phyloP scores from a whole-genome alignment of 805 yeast genomes.

The Pachysolen tannophilus region DNA sequence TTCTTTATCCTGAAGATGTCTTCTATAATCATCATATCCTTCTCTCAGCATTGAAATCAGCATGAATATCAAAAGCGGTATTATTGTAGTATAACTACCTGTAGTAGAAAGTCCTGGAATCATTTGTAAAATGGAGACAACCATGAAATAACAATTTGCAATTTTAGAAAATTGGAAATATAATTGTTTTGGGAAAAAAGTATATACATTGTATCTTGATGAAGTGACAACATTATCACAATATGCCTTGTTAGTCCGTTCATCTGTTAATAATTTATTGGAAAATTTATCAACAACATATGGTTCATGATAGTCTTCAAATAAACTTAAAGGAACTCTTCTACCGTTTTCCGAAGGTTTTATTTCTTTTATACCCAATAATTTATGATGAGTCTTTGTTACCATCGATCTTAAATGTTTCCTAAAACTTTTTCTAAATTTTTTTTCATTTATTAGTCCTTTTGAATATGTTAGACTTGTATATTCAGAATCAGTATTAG shows the following conservation, averaged over 20 bases:
- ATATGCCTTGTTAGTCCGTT: constrained; percentile 56
- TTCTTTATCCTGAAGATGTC: constrained; percentile 77
- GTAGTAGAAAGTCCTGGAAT: constrained; percentile 97
- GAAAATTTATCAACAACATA: constrained; percentile 24
- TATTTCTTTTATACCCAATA: constrained; percentile 37
- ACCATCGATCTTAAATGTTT: too few species aligned
- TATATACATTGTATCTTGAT: constrained; percentile 71
- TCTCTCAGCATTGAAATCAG: constrained; percentile 85
- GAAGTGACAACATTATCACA: constrained; percentile 69
- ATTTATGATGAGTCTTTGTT: constrained; percentile 15
- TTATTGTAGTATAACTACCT: constrained; percentile 88
- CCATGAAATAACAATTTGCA: constrained; percentile 86
- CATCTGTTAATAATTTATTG: constrained; percentile 47
- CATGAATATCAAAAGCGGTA: constrained; percentile 81
- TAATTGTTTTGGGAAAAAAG: constrained; percentile 83
- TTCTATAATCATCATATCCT: constrained; percentile 85
- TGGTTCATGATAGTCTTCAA: constrained; percentile 24
- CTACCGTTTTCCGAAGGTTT: constrained; percentile 66
- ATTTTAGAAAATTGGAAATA: constrained; percentile 87
- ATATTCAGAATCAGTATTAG: too few species aligned
- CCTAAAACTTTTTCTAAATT: too few species aligned
- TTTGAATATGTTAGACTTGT: too few species aligned
- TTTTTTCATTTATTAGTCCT: too few species aligned
- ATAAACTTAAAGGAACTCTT: constrained; percentile 55
- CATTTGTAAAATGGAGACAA: constrained; percentile 89